phyloP scores from a whole-genome alignment of 257 asterid species.

The Forsythia viridissima region DNA sequence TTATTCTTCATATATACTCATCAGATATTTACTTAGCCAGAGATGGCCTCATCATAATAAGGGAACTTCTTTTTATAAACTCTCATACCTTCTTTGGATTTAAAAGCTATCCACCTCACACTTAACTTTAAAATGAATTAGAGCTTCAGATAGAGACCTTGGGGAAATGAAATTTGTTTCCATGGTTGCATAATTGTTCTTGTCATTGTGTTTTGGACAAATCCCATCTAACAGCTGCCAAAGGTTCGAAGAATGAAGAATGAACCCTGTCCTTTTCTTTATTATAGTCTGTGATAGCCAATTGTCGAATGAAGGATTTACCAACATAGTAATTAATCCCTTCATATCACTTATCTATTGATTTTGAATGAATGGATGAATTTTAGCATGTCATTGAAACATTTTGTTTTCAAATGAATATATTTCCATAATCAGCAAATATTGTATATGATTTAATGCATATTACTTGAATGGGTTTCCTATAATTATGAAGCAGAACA shows the following conservation, averaged over 20 bases:
- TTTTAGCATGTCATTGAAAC: background rate
- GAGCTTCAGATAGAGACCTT: conserved; percentile 1
- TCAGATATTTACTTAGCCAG: background rate
- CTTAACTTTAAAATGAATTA: background rate
- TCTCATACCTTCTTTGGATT: background rate
- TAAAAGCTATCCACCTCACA: background rate
- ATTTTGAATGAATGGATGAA: background rate
- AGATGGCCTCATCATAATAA: background rate
- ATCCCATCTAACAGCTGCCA: background rate
- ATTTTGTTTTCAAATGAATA: background rate
- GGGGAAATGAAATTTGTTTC: conserved; percentile 11
- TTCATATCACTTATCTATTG: no score
- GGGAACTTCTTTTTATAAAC: background rate
- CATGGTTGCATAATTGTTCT: background rate
- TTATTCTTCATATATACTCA: background rate
- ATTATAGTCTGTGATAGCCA: no score
- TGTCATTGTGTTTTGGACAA: background rate
- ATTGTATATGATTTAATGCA: conserved; percentile 1
- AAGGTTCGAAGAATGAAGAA: background rate
- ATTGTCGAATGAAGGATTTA: no score
- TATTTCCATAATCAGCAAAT: background rate
- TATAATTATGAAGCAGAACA: conserved; percentile 45
- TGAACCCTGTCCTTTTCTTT: no score
- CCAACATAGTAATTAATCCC: no score
- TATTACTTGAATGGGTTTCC: background rate